Conservation (phyloP, 1,139 yeast genomes). For the Debaryomyces subglobosus region DNA sequence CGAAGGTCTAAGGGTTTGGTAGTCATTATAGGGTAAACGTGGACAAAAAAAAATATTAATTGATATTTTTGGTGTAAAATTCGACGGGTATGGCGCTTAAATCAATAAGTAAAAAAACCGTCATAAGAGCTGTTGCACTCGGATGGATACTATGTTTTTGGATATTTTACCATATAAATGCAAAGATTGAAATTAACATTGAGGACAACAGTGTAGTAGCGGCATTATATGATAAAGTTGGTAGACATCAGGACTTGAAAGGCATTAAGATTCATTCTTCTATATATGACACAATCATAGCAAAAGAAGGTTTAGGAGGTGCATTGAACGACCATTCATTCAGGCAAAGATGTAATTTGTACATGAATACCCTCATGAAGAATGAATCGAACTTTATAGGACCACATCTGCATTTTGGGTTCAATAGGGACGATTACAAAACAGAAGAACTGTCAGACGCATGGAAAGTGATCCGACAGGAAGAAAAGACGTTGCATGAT, state of each 20-base stretch:
- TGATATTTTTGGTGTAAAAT: not conserved
- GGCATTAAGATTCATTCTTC: not conserved
- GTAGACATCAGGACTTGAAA: not conserved
- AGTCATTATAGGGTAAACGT: not conserved
- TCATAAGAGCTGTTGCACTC: not conserved
- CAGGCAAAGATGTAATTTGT: slow-evolving; percentile 30
- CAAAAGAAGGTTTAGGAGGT: not conserved
- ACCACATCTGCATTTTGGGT: slow-evolving; percentile 25
- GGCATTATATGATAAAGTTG: not conserved
- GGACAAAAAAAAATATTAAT: not conserved
- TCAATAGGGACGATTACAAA: slow-evolving; percentile 16
- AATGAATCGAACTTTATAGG: slow-evolving; percentile 24
- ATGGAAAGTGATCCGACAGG: slow-evolving; percentile 20
- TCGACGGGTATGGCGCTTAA: not conserved
- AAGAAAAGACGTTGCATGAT: slow-evolving; percentile 41
- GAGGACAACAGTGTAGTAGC: not conserved
- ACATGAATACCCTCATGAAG: slow-evolving; percentile 28
- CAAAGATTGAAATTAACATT: not conserved
- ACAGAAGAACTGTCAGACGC: slow-evolving; percentile 15
- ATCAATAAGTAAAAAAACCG: not conserved
- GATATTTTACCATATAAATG: not conserved
- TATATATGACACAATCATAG: slow-evolving; percentile 1
- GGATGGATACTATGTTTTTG: not conserved
- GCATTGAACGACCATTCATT: slow-evolving; percentile 1
- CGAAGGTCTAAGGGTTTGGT: not conserved